Conservation (phyloP, 2,329 filamentous ascomycete species). For the Fusarium acutatum region DNA sequence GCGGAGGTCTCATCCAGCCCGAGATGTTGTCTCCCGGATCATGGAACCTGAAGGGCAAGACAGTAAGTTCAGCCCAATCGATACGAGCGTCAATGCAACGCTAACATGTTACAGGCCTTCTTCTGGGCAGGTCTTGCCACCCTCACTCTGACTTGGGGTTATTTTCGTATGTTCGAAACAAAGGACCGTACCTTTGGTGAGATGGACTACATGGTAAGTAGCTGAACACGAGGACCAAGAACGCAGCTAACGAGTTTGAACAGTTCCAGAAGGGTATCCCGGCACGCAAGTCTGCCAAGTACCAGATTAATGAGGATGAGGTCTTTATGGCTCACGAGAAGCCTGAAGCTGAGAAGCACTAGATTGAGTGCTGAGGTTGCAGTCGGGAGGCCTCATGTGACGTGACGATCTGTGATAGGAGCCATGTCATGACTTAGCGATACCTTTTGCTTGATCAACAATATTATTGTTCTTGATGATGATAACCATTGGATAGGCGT, state of each 20-base stretch:
- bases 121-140: slow-evolving; percentile 52
- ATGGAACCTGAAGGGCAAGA: slow-evolving; percentile 53
- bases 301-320: slow-evolving; percentile 48
- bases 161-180: slow-evolving; percentile 55
- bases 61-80: slow-evolving; percentile 33
- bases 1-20: slow-evolving; percentile 50
- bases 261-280: slow-evolving; percentile 49
- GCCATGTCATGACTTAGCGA: background rate
- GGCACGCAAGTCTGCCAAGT: slow-evolving; percentile 50
- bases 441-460: slow-evolving; percentile 13
- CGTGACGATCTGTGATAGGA: background rate
- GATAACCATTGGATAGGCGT: background rate
- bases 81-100: background rate
- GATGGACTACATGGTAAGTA: slow-evolving; percentile 52
- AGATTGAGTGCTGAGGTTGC: background rate
- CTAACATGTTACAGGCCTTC: slow-evolving; percentile 47
- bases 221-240: background rate
- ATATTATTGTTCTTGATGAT: background rate
- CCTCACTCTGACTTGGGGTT: slow-evolving; percentile 52
- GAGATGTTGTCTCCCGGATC: slow-evolving; percentile 50
- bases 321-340: slow-evolving; percentile 38
- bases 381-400: background rate
- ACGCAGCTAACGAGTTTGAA: slow-evolving; percentile 16
- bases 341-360: slow-evolving; percentile 25
- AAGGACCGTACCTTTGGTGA: slow-evolving; percentile 57